Base-by-base conservation (phyloP, 2,329 filamentous ascomycete species). In the Stagonosporopsis vannaccii region DNA sequence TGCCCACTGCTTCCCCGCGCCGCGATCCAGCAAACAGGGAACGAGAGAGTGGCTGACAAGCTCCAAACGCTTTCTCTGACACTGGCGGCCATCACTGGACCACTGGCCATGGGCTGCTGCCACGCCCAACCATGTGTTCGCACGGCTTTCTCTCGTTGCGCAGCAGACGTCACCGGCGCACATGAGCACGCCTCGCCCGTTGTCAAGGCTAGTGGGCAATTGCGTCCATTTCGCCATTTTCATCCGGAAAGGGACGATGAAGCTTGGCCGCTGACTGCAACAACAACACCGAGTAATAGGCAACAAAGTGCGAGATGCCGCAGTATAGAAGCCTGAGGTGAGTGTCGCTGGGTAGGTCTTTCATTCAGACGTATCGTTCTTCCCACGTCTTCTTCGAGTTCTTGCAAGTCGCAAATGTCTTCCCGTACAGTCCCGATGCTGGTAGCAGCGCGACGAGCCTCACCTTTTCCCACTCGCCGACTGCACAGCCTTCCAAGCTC, bases 211-310 rank as follows among this genome's bases (percentile, higher is more conserved):
- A 56, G 53, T 45, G 51, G 57, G 62, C 70, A 57, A 70, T 71
- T 70, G 56, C 64, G 51, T 51, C 50, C 41, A 54, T 51, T 50
- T 69, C 28, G 66, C 69, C 58, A 53, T 69, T 61, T 66, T 42
- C 55, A 19, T 51, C 68, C 59, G 53, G 56, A 69, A 65, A 58
- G 26, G 61, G 65, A 69, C 44, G 40, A 50, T 26, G 36, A 20
- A 23, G 43, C 66, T 71, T 71, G 68, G 69, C 64, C 32, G 22
- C 33, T 51, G 25, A 51, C 53, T 48, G 28, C 42, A 23, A 41
- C 43, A 49, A 46, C 41, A 43, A 23, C 43, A 40, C 30, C 37
- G 26, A 50, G 46, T 20, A 30, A 39, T 12, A 50, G 61, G 57
- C 55, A 44, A 36, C 30, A 53, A 32, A 59, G 20, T 46, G 58